Evolutionary conservation across 2,329 filamentous ascomycete species (phyloP).

Genomic region (Aureobasidium melanogenum): DNA sequence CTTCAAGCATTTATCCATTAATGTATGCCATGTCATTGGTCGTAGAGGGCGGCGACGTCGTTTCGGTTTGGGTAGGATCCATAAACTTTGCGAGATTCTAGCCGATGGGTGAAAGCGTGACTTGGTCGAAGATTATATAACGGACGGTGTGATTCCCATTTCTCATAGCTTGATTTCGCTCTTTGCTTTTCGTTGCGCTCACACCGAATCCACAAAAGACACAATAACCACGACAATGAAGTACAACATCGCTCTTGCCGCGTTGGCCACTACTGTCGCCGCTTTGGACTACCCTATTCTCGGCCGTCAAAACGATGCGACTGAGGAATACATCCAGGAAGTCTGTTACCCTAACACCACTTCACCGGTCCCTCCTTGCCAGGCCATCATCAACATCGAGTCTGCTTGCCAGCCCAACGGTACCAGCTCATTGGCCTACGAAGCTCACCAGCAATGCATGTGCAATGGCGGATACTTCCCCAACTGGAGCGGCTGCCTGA

Average conservation of each 20-base stretch:
- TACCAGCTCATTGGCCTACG: conserved; percentile 21
- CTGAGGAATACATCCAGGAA: conserved; percentile 8
- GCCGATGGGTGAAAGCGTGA: background rate
- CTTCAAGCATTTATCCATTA: background rate
- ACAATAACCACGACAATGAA: background rate
- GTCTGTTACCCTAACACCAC: conserved; percentile 14
- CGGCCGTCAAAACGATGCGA: background rate
- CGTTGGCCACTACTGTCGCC: background rate
- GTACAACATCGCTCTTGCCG: background rate
- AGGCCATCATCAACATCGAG: conserved; percentile 28
- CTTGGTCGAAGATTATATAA: background rate
- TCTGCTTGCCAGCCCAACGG: conserved; percentile 27
- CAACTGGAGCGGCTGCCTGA: conserved; percentile 36
- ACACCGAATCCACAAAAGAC: background rate
- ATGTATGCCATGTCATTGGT: background rate
- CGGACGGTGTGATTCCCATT: background rate
- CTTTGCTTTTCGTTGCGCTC: background rate
- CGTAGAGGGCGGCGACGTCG: background rate
- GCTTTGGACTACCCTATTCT: background rate
- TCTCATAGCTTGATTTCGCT: background rate
- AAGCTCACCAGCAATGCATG: conserved; percentile 32
- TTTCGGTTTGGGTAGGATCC: background rate
- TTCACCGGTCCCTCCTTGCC: conserved; percentile 24
- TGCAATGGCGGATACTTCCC: conserved; percentile 37
- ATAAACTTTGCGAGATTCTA: background rate